phyloP scores from a whole-genome alignment of 768 basidiomycete genomes.

The Porphyrellus cyaneotinctus region DNA sequence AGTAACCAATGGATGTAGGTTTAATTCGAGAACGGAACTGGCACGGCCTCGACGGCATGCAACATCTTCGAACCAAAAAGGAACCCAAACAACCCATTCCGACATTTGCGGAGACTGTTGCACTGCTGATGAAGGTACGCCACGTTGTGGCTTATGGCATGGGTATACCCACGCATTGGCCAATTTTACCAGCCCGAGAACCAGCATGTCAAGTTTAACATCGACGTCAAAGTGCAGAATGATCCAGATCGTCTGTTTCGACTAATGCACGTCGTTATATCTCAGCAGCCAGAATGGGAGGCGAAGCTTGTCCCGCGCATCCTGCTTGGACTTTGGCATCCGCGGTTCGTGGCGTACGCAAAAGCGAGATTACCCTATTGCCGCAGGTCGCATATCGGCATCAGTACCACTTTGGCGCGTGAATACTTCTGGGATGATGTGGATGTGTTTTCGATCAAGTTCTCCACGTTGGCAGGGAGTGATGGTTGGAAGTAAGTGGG shows the following conservation, averaged over 20 bases:
- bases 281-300: constrained; percentile 66
- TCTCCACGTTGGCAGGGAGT: constrained; percentile 60
- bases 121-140: constrained; percentile 70
- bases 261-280: constrained; percentile 69
- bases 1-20: constrained; percentile 38
- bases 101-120: constrained; percentile 82
- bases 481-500: constrained; percentile 65
- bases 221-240: constrained; percentile 94
- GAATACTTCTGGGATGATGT: constrained; percentile 89
- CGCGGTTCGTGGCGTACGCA: constrained; percentile 78
- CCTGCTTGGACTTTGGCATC: constrained; percentile 86
- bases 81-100: constrained; percentile 84
- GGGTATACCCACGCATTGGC: constrained; percentile 1
- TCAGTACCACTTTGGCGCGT: constrained; percentile 64
- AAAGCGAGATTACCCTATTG: constrained; percentile 76
- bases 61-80: constrained; percentile 76
- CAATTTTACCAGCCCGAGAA: constrained; percentile 58
- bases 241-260: constrained; percentile 81
- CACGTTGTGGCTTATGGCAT: constrained; percentile 7
- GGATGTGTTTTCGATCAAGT: constrained; percentile 82
- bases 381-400: constrained; percentile 80
- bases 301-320: constrained; percentile 74
- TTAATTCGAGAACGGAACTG: constrained; percentile 68
- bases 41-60: constrained; percentile 66
- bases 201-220: constrained; percentile 71